Conservation (phyloP, 2,329 filamentous ascomycete genomes). For the Paraconiothyrium brasiliense region DNA sequence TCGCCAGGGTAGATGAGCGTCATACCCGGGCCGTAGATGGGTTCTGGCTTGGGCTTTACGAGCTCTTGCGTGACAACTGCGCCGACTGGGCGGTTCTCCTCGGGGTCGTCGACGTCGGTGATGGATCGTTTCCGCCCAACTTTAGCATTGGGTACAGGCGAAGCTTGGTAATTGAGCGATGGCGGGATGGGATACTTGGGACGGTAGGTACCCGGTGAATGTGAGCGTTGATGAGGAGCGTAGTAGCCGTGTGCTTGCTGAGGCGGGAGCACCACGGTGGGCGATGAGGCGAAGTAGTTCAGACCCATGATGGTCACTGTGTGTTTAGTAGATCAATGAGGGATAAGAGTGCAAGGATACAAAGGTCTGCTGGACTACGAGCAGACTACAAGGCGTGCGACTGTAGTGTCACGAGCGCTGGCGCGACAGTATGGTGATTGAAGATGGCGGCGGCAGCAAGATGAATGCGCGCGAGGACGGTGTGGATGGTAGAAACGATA, state of each 20-base stretch:
- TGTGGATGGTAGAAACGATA: slow-evolving; percentile 19
- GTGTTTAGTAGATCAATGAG: slow-evolving; percentile 50
- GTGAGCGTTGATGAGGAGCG: slow-evolving; percentile 43
- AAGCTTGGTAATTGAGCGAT: slow-evolving; percentile 55
- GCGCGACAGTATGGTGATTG: slow-evolving; percentile 35
- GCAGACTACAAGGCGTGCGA: slow-evolving; percentile 42
- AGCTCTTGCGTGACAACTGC: slow-evolving; percentile 55
- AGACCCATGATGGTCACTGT: slow-evolving; percentile 55
- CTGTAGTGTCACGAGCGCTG: slow-evolving; percentile 30
- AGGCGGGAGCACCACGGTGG: slow-evolving; percentile 57
- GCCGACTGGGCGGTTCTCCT: slow-evolving; percentile 63
- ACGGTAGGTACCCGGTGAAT: slow-evolving; percentile 49
- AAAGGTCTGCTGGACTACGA: slow-evolving; percentile 38
- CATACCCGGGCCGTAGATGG: slow-evolving; percentile 77
- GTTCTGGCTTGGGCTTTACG: slow-evolving; percentile 69
- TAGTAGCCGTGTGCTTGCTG: slow-evolving; percentile 50
- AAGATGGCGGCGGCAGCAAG: slow-evolving; percentile 29
- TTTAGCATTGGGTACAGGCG: slow-evolving; percentile 48
- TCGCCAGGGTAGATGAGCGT: slow-evolving; percentile 72
- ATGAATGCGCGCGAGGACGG: slow-evolving; percentile 25
- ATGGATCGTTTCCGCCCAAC: slow-evolving; percentile 79
- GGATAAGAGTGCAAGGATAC: slow-evolving; percentile 44
- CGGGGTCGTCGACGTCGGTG: slow-evolving; percentile 79
- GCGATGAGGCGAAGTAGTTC: slow-evolving; percentile 59
- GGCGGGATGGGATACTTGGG: slow-evolving; percentile 53